These are phyloP conservation scores for Pythium dissotocum DNA, from an alignment of 352 stramenopile species.

Conservation along the genomic window DNA sequence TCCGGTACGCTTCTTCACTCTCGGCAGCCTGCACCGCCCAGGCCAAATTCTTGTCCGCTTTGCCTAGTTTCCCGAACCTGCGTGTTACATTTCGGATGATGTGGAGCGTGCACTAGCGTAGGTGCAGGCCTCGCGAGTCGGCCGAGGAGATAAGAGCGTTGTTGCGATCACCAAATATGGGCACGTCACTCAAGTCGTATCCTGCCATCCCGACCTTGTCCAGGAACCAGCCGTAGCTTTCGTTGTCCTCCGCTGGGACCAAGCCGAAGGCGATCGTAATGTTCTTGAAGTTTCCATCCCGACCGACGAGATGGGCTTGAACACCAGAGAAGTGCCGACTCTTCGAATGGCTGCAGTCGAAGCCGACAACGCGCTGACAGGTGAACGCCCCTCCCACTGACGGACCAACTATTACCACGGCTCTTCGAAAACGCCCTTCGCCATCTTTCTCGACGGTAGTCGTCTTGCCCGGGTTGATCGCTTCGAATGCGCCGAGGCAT, in stretches of 20 bases:
- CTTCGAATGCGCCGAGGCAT: conserved; percentile 2
- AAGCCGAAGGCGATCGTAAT: conserved; percentile 20
- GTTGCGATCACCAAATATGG: conserved; percentile 16
- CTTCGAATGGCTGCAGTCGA: conserved; percentile 21
- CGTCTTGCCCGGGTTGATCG: conserved; percentile 8
- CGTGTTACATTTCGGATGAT: conserved; percentile 17
- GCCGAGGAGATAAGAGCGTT: neutral
- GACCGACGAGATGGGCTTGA: conserved; percentile 16
- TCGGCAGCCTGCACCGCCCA: conserved; percentile 20
- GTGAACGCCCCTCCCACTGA: neutral
- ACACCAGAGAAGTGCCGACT: conserved; percentile 11
- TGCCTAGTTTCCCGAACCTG: conserved; percentile 9
- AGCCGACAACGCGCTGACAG: conserved; percentile 9
- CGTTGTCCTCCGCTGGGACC: conserved; percentile 13
- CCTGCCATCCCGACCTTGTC: conserved; percentile 12
- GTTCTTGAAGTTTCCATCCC: conserved; percentile 22
- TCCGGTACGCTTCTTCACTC: conserved; percentile 11
- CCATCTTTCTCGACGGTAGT: conserved; percentile 6
- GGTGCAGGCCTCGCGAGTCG: neutral
- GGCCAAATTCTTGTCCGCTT: conserved; percentile 9
- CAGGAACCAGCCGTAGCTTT: conserved; percentile 21
- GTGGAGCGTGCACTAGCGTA: conserved; percentile 21
- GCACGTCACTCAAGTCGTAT: conserved; percentile 10
- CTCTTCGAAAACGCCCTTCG: neutral
- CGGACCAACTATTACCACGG: conserved; percentile 6